Percentiles rank a stretch among this genome's conserved stretches.
These are phyloP conservation scores for Guyanaporus albipodus DNA, from an alignment of 768 basidiomycete genomes.

Conservation along the genomic window DNA sequence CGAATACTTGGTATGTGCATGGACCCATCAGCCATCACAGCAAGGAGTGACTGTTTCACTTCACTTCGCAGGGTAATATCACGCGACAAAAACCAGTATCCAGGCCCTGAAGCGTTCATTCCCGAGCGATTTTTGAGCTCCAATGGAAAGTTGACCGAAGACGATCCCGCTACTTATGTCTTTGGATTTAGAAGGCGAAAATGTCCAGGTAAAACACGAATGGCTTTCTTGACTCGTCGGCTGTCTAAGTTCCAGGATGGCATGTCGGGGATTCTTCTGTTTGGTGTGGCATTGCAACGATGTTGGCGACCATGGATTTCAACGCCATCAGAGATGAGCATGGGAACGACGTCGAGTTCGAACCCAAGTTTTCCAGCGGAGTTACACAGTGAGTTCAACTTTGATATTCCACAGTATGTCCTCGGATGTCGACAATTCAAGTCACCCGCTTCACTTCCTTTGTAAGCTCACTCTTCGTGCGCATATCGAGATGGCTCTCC, in stretches of 20 bases:
- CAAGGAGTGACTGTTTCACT: not conserved
- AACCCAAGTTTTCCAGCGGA: not conserved
- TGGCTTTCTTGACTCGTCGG: not conserved
- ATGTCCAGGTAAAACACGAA: not conserved
- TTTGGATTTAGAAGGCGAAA: not conserved
- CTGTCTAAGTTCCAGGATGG: not conserved
- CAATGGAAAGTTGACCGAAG: not conserved
- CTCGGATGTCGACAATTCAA: not conserved
- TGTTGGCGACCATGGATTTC: not conserved
- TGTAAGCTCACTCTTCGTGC: not conserved
- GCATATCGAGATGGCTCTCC: no score
- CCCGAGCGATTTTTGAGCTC: not conserved
- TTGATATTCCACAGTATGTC: not conserved
- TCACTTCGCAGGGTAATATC: not conserved
- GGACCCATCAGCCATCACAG: not conserved
- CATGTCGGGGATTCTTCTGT: not conserved
- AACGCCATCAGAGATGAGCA: not conserved
- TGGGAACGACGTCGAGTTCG: not conserved
- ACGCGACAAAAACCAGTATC: not conserved
- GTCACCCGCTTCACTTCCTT: not conserved
- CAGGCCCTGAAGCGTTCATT: not conserved
- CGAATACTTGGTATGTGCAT: conserved; percentile 8
- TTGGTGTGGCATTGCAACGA: not conserved
- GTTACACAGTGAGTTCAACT: not conserved
- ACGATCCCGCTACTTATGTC: not conserved